Conservation (phyloP, 2,329 filamentous ascomycete species). For the Gaeumannomyces sp. region DNA sequence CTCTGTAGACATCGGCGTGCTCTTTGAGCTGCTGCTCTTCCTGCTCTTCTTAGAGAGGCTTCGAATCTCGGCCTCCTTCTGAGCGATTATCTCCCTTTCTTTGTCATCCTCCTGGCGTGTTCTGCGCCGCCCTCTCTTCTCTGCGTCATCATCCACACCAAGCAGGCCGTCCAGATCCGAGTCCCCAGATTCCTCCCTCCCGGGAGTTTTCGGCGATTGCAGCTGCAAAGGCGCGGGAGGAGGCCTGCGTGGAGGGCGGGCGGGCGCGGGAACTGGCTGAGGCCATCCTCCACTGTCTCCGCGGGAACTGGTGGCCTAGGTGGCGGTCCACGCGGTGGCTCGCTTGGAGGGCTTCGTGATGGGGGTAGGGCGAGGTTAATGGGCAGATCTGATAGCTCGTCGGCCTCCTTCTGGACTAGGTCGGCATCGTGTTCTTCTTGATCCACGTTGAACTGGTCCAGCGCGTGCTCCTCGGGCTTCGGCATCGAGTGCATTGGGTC, state of each 20-base stretch:
- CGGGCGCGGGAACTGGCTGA: slow-evolving; percentile 44
- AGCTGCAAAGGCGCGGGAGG: slow-evolving; percentile 82
- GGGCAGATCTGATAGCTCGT: slow-evolving; percentile 40
- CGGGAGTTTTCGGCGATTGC: slow-evolving; percentile 31
- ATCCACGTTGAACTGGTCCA: slow-evolving; percentile 50
- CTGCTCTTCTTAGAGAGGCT: slow-evolving; percentile 71
- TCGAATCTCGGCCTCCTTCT: slow-evolving; percentile 61
- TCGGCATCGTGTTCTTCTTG: slow-evolving; percentile 44
- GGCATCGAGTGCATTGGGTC: slow-evolving; percentile 55
- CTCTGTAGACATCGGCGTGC: slow-evolving; percentile 33
- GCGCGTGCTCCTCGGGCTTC: slow-evolving; percentile 52
- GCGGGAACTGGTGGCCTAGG: slow-evolving; percentile 40
- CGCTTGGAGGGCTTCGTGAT: slow-evolving; percentile 47
- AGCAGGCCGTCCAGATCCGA: slow-evolving; percentile 79
- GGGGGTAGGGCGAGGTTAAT: slow-evolving; percentile 48
- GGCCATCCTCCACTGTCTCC: slow-evolving; percentile 36
- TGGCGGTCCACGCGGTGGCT: slow-evolving; percentile 46
- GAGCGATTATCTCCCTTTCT: slow-evolving; percentile 62
- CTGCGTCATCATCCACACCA: slow-evolving; percentile 44
- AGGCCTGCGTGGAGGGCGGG: slow-evolving; percentile 66
- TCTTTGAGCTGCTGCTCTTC: slow-evolving; percentile 44
- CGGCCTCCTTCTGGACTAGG: slow-evolving; percentile 37
- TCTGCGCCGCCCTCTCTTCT: slow-evolving; percentile 67
- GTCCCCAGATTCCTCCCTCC: slow-evolving; percentile 69
- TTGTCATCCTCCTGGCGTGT: slow-evolving; percentile 84